A percentile compares a stretch with the other conserved stretches of the same genome.
Evolutionary conservation across 306 rosid species (phyloP).

Genomic region (Dalbergia cochinchinensis): DNA sequence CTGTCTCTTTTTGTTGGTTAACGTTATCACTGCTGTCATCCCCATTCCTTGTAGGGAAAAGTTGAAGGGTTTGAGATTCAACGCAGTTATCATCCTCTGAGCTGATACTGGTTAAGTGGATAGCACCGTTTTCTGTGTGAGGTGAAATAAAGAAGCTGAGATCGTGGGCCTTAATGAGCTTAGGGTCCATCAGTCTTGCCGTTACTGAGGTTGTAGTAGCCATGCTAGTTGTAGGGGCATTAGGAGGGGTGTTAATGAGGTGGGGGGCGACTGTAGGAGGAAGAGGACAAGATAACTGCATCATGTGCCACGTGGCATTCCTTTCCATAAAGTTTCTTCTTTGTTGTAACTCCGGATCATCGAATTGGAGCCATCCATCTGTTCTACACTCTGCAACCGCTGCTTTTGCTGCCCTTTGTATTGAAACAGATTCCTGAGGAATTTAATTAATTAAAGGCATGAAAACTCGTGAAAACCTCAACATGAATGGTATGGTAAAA

Average conservation of each 20-base stretch:
- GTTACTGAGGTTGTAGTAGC: not conserved
- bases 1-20: conserved; percentile 44
- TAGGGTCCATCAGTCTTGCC: conserved; percentile 49
- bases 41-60: conserved; percentile 67
- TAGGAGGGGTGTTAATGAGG: conserved; percentile 1
- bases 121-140: conserved; percentile 66
- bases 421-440: conserved; percentile 76
- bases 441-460: conserved; percentile 43
- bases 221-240: not conserved
- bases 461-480: conserved; percentile 32
- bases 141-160: conserved; percentile 53
- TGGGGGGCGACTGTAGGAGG: not conserved
- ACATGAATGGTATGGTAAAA: conserved; percentile 33
- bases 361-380: conserved; percentile 70
- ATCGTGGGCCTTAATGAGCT: conserved; percentile 50
- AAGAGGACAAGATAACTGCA: conserved; percentile 58
- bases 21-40: conserved; percentile 5
- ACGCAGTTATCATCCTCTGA: conserved; percentile 15
- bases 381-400: conserved; percentile 55
- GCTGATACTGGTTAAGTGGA: no score
- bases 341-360: conserved; percentile 60
- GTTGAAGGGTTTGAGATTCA: conserved; percentile 74
- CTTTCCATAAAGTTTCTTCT: conserved; percentile 61
- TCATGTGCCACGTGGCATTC: conserved; percentile 76
- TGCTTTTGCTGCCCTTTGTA: conserved; percentile 57